These are phyloP conservation scores for Cichorium intybus DNA, from an alignment of 140 eudicot species.

Conservation along the genomic window DNA sequence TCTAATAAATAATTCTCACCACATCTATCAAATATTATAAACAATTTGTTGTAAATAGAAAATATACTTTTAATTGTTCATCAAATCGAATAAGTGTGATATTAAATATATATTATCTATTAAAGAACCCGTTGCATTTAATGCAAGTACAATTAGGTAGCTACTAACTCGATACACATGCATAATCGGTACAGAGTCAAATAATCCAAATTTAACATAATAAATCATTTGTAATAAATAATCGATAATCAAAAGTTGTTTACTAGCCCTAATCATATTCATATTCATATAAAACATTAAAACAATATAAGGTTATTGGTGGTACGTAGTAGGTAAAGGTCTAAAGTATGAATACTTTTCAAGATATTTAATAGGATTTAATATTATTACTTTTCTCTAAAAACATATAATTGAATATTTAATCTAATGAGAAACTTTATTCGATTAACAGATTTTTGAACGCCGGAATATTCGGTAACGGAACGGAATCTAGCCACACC, in stretches of 20 bases:
- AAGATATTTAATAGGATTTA: too few relatives aligned
- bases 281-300: too few relatives aligned
- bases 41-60: too few relatives aligned
- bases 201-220: too few relatives aligned
- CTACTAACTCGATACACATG: not conserved
- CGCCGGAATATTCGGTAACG: slow-evolving; percentile 59
- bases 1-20: not conserved
- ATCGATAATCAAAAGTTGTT: not conserved
- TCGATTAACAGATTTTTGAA: slow-evolving; percentile 56
- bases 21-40: not conserved
- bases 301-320: not conserved
- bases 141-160: not conserved
- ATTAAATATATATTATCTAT: too few relatives aligned
- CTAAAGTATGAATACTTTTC: not conserved
- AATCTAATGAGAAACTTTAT: too few relatives aligned
- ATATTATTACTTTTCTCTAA: not conserved
- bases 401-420: too few relatives aligned
- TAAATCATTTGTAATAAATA: too few relatives aligned
- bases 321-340: not conserved
- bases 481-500: slow-evolving; percentile 41
- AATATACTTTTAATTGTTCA: too few relatives aligned
- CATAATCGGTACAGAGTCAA: not conserved
- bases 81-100: not conserved
- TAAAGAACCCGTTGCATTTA: too few relatives aligned
- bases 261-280: not conserved